These are phyloP conservation scores for Teratosphaeria gauchensis DNA, from an alignment of 2,329 filamentous ascomycete genomes.

Conservation along the genomic window DNA sequence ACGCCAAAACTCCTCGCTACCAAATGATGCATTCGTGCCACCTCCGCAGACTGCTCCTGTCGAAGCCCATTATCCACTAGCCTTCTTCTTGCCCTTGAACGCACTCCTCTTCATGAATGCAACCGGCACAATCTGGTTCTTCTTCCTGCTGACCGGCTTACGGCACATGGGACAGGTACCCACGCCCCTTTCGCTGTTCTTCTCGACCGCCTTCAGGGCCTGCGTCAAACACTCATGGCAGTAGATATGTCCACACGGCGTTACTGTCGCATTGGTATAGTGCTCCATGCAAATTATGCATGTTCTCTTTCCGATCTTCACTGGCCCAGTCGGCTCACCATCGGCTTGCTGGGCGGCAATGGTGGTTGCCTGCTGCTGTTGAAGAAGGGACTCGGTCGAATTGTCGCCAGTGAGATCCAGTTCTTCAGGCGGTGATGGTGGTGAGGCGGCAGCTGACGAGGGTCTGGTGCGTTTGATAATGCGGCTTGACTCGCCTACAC, in stretches of 20 bases:
- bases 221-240: slow-evolving; percentile 55
- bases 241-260: slow-evolving; percentile 53
- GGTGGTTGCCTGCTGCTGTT: slow-evolving; percentile 15
- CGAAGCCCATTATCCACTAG: not conserved
- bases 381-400: slow-evolving; percentile 28
- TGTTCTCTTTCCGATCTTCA: slow-evolving; percentile 38
- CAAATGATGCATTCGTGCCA: not conserved
- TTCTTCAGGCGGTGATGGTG: not conserved
- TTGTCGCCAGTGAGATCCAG: slow-evolving; percentile 10
- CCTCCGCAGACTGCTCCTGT: not conserved
- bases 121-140: slow-evolving; percentile 33
- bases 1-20: not conserved
- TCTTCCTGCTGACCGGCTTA: slow-evolving; percentile 33
- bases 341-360: slow-evolving; percentile 16
- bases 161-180: slow-evolving; percentile 40
- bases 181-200: slow-evolving; percentile 35
- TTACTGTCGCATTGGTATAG: slow-evolving; percentile 50
- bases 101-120: slow-evolving; percentile 30
- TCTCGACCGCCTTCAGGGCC: slow-evolving; percentile 48
- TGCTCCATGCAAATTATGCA: slow-evolving; percentile 58
- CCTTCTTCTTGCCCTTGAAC: slow-evolving; percentile 6
- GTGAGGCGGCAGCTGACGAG: not conserved
- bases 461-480: not conserved
- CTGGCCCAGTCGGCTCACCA: slow-evolving; percentile 14
- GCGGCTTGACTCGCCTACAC: not conserved